These are phyloP conservation scores for Calophaca sinica DNA, from an alignment of 306 rosid genomes.

Conservation along the genomic window DNA sequence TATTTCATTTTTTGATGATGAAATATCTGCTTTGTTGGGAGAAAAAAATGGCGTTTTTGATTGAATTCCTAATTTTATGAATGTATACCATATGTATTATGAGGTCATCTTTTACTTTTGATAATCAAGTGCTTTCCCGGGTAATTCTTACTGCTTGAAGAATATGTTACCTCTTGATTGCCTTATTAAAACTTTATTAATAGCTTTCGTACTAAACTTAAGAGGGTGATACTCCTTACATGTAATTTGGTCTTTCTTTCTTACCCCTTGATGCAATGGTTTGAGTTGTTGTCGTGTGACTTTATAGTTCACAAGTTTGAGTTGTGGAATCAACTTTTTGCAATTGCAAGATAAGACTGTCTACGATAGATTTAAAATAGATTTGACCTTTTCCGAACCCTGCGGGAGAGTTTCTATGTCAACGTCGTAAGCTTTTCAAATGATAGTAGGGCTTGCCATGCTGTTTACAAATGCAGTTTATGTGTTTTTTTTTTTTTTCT, in stretches of 20 bases:
- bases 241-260: background rate
- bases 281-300: too few species aligned
- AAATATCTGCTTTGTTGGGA: background rate
- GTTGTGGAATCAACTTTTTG: too few species aligned
- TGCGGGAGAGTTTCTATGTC: background rate
- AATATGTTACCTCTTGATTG: slow-evolving; percentile 1
- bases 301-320: too few species aligned
- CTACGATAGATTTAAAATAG: too few species aligned
- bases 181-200: background rate
- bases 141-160: background rate
- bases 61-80: slow-evolving; percentile 32
- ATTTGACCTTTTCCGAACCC: too few species aligned
- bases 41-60: background rate
- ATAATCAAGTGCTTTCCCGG: background rate
- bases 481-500: background rate
- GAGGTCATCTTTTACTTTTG: background rate
- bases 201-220: background rate
- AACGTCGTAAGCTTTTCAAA: slow-evolving; percentile 24
- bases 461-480: background rate
- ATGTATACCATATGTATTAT: slow-evolving; percentile 1
- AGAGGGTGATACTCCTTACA: background rate
- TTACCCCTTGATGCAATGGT: background rate
- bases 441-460: background rate
- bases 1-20: background rate
- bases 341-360: too few species aligned